Evolutionary conservation across 805 yeast species (phyloP).

Genomic region (Candida nitratophila): DNA sequence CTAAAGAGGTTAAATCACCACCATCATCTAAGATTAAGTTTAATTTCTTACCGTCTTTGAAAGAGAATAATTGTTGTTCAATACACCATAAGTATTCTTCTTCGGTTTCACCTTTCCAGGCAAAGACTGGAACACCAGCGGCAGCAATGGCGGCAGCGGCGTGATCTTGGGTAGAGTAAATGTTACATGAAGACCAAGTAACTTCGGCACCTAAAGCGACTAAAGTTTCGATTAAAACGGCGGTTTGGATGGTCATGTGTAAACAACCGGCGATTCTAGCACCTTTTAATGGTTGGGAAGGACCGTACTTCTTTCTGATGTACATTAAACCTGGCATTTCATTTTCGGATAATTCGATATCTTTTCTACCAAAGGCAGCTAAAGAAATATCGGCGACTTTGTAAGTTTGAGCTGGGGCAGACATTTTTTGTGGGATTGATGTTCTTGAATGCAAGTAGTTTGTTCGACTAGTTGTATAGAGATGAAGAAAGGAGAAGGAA

Average conservation of each 20-base stretch:
- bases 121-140: conserved; percentile 94
- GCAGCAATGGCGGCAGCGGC: conserved; percentile 99
- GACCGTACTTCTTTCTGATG: conserved; percentile 89
- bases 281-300: conserved; percentile 91
- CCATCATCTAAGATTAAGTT: conserved; percentile 98
- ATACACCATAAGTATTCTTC: conserved; percentile 99
- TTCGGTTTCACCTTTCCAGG: conserved; percentile 99
- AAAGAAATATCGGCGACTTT: conserved; percentile 97
- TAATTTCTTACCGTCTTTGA: conserved; percentile 92
- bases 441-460: too few relatives aligned
- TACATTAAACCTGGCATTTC: conserved; percentile 99
- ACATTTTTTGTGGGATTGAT: too few relatives aligned
- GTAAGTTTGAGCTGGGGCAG: conserved; percentile 65
- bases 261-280: conserved; percentile 99
- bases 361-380: conserved; percentile 99
- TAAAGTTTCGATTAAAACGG: conserved; percentile 95
- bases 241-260: conserved; percentile 99
- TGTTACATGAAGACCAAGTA: conserved; percentile 99
- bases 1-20: conserved; percentile 96
- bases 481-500: background rate
- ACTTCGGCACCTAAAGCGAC: conserved; percentile 98
- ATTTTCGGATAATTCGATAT: conserved; percentile 96
- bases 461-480: background rate
- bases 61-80: conserved; percentile 96
- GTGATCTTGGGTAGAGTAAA: conserved; percentile 98